phyloP scores from a whole-genome alignment of 2,329 filamentous ascomycete genomes.

The Sarocladiaceae sp. region DNA sequence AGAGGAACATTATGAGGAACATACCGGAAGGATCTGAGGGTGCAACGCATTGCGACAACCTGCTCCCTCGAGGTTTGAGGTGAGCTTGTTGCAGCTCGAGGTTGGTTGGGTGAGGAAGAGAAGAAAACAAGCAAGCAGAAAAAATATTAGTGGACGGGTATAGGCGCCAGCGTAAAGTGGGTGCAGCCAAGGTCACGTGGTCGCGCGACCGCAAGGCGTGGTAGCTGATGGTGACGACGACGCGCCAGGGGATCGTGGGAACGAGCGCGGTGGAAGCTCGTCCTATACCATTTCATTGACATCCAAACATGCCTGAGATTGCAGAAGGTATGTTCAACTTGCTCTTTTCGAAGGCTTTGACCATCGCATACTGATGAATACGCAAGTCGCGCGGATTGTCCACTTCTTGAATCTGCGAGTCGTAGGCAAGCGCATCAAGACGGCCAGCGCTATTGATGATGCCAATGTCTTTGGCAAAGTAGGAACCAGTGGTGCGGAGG shows the following conservation, averaged over 20 bases:
- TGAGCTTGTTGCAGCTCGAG: conserved; percentile 17
- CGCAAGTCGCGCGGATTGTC: conserved; percentile 72
- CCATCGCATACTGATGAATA: conserved; percentile 9
- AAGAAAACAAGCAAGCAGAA: conserved; percentile 18
- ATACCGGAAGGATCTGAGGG: conserved; percentile 14
- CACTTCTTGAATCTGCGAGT: conserved; percentile 77
- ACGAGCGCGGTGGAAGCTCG: not conserved
- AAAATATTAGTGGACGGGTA: conserved; percentile 14
- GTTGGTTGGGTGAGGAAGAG: conserved; percentile 14
- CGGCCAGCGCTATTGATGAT: conserved; percentile 70
- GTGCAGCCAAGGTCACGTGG: conserved; percentile 25
- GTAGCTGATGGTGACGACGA: not conserved
- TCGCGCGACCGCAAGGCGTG: conserved; percentile 18
- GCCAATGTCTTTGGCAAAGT: conserved; percentile 84
- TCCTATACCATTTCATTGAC: not conserved
- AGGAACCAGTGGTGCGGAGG: conserved; percentile 69
- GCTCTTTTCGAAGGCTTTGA: not conserved
- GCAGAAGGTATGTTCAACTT: conserved; percentile 42
- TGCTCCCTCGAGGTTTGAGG: conserved; percentile 11
- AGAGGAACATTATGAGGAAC: conserved; percentile 13
- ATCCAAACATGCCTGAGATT: conserved; percentile 52
- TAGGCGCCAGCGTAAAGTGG: conserved; percentile 15
- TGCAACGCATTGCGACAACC: conserved; percentile 9
- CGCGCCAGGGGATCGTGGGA: not conserved
- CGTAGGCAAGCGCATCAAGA: conserved; percentile 73